These are phyloP conservation scores for Chenopodium suecicum DNA, from an alignment of 148 eudicot genomes.

Conservation along the genomic window DNA sequence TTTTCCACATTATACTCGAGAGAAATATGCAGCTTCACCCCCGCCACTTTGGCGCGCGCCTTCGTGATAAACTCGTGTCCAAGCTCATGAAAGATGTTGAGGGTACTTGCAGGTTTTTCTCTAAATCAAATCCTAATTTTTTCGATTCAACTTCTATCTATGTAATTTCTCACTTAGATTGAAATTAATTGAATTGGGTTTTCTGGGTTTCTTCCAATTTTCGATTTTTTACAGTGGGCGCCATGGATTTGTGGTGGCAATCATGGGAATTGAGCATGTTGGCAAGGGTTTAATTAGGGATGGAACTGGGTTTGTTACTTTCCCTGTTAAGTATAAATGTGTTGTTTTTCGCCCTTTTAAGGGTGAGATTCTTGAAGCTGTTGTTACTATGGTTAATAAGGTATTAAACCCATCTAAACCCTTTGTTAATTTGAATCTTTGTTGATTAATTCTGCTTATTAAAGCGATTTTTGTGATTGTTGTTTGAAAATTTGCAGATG, in stretches of 20 bases:
- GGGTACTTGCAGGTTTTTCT: slow-evolving; percentile 86
- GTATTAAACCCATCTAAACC: slow-evolving; percentile 22
- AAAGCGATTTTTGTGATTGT: background rate
- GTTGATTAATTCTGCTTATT: background rate
- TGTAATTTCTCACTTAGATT: background rate
- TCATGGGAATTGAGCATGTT: slow-evolving; percentile 79
- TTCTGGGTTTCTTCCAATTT: slow-evolving; percentile 7
- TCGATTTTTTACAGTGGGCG: slow-evolving; percentile 54
- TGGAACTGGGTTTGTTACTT: slow-evolving; percentile 92
- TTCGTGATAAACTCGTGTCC: slow-evolving; percentile 78
- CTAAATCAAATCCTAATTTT: background rate
- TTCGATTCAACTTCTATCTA: background rate
- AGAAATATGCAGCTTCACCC: slow-evolving; percentile 94
- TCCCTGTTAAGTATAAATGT: slow-evolving; percentile 86
- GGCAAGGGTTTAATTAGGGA: slow-evolving; percentile 91
- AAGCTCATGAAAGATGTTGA: slow-evolving; percentile 93
- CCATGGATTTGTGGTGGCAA: slow-evolving; percentile 91
- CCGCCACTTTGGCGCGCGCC: slow-evolving; percentile 86
- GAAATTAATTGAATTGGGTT: slow-evolving; percentile 7
- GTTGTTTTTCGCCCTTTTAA: slow-evolving; percentile 95
- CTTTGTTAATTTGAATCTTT: background rate
- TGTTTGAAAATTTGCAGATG: slow-evolving; percentile 58
- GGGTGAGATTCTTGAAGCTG: slow-evolving; percentile 91
- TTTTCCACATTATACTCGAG: slow-evolving; percentile 87
- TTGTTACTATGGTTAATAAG: slow-evolving; percentile 98